Conservation (phyloP, 306 rosid species). For the Cajanus cajan region DNA sequence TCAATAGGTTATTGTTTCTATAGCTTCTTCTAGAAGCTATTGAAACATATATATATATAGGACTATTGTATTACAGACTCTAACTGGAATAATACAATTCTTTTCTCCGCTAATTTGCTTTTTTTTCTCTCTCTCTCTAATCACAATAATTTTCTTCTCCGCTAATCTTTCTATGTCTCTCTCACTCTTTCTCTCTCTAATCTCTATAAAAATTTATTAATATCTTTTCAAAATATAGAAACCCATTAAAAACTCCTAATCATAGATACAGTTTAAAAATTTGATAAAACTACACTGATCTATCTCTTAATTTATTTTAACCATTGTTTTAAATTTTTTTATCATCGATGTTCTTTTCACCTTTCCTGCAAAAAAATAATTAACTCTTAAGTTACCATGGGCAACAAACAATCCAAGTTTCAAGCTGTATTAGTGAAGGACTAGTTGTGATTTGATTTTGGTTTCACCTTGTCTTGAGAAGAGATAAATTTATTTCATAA, state of each 20-base stretch:
- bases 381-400: slow-evolving; percentile 15
- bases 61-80: too few species aligned
- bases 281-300: neutral
- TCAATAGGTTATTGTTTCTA: too few species aligned
- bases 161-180: too few species aligned
- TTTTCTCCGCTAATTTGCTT: too few species aligned
- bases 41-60: too few species aligned
- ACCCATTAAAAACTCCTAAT: neutral
- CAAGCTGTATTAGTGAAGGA: neutral
- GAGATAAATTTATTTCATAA: neutral
- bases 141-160: too few species aligned
- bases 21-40: too few species aligned
- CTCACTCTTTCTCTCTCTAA: too few species aligned
- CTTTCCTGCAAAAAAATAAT: neutral
- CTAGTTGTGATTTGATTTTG: neutral
- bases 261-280: neutral
- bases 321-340: too few species aligned
- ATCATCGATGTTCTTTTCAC: slow-evolving; percentile 4
- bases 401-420: slow-evolving; percentile 17
- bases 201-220: neutral
- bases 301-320: neutral
- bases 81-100: too few species aligned
- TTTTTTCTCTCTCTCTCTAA: too few species aligned
- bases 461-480: slow-evolving; percentile 12
- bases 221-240: neutral